Evolutionary conservation across 768 basidiomycete genomes (phyloP).

Genomic region (Infundibulicybe gibba): DNA sequence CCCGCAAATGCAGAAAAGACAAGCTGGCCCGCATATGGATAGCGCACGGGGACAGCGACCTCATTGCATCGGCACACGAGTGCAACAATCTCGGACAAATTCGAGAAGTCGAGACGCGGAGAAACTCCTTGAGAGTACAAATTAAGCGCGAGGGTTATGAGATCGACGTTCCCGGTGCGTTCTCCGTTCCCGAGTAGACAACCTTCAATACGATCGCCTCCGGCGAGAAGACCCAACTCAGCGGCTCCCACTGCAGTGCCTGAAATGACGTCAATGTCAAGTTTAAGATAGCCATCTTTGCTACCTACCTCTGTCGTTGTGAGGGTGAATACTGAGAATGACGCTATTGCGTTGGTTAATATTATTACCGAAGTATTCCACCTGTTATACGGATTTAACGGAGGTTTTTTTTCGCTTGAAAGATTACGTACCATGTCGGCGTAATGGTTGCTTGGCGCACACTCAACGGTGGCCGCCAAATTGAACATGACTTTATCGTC

Average conservation of each 20-base stretch:
- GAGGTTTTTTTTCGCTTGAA: too few relatives aligned
- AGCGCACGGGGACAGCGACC: conserved; percentile 72
- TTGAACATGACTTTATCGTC: conserved; percentile 79
- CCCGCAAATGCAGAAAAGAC: conserved; percentile 88
- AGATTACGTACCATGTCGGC: conserved; percentile 61
- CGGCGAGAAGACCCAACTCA: conserved; percentile 74
- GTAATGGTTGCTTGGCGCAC: conserved; percentile 81
- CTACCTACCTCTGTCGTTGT: conserved; percentile 68
- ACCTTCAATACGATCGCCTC: conserved; percentile 80
- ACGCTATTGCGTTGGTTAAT: conserved; percentile 71
- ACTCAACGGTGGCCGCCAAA: conserved; percentile 80
- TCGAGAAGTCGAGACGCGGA: conserved; percentile 74
- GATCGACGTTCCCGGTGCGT: conserved; percentile 82
- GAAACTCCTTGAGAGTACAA: conserved; percentile 78
- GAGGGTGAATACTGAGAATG: conserved; percentile 72
- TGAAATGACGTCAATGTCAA: conserved; percentile 14
- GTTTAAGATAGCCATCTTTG: conserved; percentile 4
- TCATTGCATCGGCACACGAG: conserved; percentile 80
- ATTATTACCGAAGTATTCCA: conserved; percentile 75
- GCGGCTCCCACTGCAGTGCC: conserved; percentile 78
- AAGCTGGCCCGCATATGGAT: conserved; percentile 81
- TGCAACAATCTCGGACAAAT: conserved; percentile 69
- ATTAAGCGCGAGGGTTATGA: conserved; percentile 80
- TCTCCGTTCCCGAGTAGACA: conserved; percentile 86
- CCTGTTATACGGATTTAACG: conserved; percentile 27